Conservation (phyloP, 805 yeast species). For the Scheffersomyces stipitis region DNA sequence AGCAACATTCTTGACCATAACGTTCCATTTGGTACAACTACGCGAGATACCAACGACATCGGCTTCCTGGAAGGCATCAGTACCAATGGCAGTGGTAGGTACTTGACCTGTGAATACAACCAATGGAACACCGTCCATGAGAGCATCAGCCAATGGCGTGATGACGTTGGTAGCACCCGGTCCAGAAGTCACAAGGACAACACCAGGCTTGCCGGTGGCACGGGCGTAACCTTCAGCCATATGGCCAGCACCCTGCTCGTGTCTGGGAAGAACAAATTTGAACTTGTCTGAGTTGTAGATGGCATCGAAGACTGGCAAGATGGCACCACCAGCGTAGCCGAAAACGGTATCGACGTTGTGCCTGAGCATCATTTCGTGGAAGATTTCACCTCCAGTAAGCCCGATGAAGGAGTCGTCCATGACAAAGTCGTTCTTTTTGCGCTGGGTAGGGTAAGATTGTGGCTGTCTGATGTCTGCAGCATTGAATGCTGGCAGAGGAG, state of each 20-base stretch:
- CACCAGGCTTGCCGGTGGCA: slow-evolving; percentile 95
- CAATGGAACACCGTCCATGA: slow-evolving; percentile 95
- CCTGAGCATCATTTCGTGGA: slow-evolving; percentile 98
- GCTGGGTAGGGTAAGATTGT: slow-evolving; percentile 4
- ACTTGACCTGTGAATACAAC: slow-evolving; percentile 98
- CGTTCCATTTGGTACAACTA: slow-evolving; percentile 98
- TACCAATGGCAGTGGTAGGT: slow-evolving; percentile 92
- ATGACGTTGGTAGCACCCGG: slow-evolving; percentile 99
- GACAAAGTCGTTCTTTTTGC: not conserved
- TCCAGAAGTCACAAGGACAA: slow-evolving; percentile 97
- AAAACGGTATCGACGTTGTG: slow-evolving; percentile 94
- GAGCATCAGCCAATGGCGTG: slow-evolving; percentile 98
- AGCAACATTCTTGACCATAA: slow-evolving; percentile 92
- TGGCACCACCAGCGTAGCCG: slow-evolving; percentile 99
- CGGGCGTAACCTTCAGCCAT: slow-evolving; percentile 99
- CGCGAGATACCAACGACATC: slow-evolving; percentile 96
- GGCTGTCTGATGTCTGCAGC: slow-evolving; percentile 13
- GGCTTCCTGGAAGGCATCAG: slow-evolving; percentile 99
- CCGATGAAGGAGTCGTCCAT: slow-evolving; percentile 92
- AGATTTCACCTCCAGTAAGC: slow-evolving; percentile 96
- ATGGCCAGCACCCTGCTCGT: slow-evolving; percentile 99
- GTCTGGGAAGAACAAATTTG: slow-evolving; percentile 89
- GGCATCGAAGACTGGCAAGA: slow-evolving; percentile 96
- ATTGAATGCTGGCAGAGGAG: slow-evolving; percentile 55
- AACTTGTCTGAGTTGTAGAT: slow-evolving; percentile 88